A percentile compares a stretch with the other conserved stretches of the same genome.
These are phyloP conservation scores for Cercospora sp. DNA, from an alignment of 2,329 filamentous ascomycete genomes.

Conservation along the genomic window DNA sequence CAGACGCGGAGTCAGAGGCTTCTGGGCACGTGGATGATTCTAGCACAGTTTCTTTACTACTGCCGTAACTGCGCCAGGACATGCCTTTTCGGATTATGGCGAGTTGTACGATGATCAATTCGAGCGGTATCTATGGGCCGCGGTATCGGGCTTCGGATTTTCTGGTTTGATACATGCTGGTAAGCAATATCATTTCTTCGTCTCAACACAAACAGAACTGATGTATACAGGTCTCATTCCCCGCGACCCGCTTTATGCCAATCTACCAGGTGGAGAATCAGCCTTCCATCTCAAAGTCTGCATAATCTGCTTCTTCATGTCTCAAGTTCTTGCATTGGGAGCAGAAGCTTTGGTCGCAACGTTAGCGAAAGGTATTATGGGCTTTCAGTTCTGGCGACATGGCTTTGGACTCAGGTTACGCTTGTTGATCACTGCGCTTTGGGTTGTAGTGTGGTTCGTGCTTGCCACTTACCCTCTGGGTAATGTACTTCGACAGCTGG, in stretches of 20 bases:
- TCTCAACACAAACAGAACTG: neutral
- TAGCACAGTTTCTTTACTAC: neutral
- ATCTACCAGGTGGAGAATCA: neutral
- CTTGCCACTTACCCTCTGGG: neutral
- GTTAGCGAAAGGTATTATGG: neutral
- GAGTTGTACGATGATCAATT: neutral
- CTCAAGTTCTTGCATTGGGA: neutral
- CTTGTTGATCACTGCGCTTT: neutral
- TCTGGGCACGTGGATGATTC: conserved; percentile 7
- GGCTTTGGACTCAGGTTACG: conserved; percentile 1
- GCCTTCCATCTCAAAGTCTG: neutral
- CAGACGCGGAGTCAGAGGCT: neutral
- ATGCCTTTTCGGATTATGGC: neutral
- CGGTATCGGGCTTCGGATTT: neutral
- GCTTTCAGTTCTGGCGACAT: neutral
- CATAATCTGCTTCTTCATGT: conserved; percentile 6
- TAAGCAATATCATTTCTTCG: neutral
- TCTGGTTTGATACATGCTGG: conserved; percentile 3
- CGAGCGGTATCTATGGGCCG: neutral
- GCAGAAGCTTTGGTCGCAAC: neutral
- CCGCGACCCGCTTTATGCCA: neutral
- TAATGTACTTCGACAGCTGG: neutral
- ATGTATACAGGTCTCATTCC: neutral
- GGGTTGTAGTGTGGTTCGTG: neutral
- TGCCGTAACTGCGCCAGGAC: neutral